Conservation (phyloP, 495 filamentous ascomycete genomes). For the Penicillium turbatum region DNA sequence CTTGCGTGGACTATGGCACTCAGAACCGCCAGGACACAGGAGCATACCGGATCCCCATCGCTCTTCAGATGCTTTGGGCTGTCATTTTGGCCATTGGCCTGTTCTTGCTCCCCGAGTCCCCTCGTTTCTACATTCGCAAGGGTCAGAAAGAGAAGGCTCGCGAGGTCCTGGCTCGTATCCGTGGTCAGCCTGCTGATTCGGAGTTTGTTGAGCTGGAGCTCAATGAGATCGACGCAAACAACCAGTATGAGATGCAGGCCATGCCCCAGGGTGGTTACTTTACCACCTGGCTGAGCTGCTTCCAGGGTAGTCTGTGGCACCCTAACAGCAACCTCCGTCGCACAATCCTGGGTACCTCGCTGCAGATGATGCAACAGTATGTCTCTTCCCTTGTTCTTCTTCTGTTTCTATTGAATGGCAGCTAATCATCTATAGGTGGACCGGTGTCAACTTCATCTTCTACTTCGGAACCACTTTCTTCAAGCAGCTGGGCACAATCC, state of each 20-base stretch:
- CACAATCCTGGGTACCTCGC: slow-evolving; percentile 67
- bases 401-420: not conserved
- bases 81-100: slow-evolving; percentile 61
- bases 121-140: slow-evolving; percentile 60
- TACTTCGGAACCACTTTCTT: slow-evolving; percentile 85
- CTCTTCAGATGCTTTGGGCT: slow-evolving; percentile 63
- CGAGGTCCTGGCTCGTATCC: slow-evolving; percentile 38
- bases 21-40: slow-evolving; percentile 55
- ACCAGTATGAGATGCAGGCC: slow-evolving; percentile 62
- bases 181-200: slow-evolving; percentile 50
- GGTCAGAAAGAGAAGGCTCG: slow-evolving; percentile 40
- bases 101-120: slow-evolving; percentile 71
- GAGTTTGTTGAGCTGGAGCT: slow-evolving; percentile 64
- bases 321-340: slow-evolving; percentile 65
- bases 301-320: slow-evolving; percentile 58
- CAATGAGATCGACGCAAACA: slow-evolving; percentile 71
- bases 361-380: slow-evolving; percentile 76
- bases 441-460: slow-evolving; percentile 91
- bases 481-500: slow-evolving; percentile 59
- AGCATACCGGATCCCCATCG: slow-evolving; percentile 70
- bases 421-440: slow-evolving; percentile 38
- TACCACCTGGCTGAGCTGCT: slow-evolving; percentile 61
- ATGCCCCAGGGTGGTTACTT: slow-evolving; percentile 58
- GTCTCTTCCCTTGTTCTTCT: not conserved
- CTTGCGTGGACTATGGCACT: slow-evolving; percentile 67